Evolutionary conservation across 148 eudicot genomes (phyloP).

Genomic region (Vaccinium myrtillus): DNA sequence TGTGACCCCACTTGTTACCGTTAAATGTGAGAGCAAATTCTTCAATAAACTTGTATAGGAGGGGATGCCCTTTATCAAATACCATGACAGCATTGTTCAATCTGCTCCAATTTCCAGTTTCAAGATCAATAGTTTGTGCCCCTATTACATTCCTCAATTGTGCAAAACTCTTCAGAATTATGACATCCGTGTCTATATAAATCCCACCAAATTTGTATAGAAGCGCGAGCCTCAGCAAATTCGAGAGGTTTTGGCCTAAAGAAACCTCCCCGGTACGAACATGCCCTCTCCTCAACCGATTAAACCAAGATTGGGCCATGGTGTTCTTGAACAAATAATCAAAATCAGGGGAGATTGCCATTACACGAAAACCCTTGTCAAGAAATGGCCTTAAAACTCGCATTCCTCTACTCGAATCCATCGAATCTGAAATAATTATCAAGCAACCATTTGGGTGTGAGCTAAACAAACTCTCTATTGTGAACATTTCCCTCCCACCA

Average conservation of each 20-base stretch:
- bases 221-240: constrained; percentile 67
- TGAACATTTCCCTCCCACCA: constrained; percentile 50
- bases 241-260: constrained; percentile 81
- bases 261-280: constrained; percentile 55
- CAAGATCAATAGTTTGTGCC: constrained; percentile 61
- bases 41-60: constrained; percentile 58
- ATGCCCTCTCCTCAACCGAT: constrained; percentile 44
- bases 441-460: constrained; percentile 66
- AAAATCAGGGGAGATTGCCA: constrained; percentile 64
- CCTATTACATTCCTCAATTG: constrained; percentile 61
- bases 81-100: constrained; percentile 83
- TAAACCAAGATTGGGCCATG: constrained; percentile 53
- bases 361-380: constrained; percentile 38
- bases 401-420: constrained; percentile 52
- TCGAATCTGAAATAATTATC: constrained; percentile 57
- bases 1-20: constrained; percentile 91
- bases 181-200: constrained; percentile 76
- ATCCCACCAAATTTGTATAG: constrained; percentile 78
- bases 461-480: constrained; percentile 67
- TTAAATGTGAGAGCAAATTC: constrained; percentile 76
- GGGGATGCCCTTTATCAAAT: constrained; percentile 71
- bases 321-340: constrained; percentile 59
- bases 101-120: constrained; percentile 66
- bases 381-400: constrained; percentile 51
- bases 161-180: constrained; percentile 53